Conservation (phyloP, 441 rosid genomes). For the Lepidium campestre region DNA sequence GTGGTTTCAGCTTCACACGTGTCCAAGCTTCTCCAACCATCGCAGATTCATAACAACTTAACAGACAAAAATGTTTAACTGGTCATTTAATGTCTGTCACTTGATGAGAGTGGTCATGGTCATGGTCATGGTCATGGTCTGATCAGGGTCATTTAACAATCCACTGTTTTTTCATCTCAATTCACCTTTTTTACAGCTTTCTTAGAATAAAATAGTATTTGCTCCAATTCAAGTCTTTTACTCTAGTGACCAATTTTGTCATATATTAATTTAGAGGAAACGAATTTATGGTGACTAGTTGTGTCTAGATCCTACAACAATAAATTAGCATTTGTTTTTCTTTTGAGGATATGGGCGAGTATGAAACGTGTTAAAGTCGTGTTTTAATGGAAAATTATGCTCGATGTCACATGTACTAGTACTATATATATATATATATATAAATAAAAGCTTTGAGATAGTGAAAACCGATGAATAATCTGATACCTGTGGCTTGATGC, state of each 20-base stretch:
- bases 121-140: constrained; percentile 5
- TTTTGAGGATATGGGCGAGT: neutral
- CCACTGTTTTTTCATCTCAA: neutral
- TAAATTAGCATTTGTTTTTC: neutral
- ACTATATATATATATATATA: too few relatives aligned
- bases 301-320: neutral
- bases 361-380: too few relatives aligned
- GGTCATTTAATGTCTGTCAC: constrained; percentile 12
- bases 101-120: constrained; percentile 12
- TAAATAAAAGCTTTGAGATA: too few relatives aligned
- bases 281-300: neutral
- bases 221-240: neutral
- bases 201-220: neutral
- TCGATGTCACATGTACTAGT: too few relatives aligned
- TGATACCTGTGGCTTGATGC: too few relatives aligned
- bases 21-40: constrained; percentile 4
- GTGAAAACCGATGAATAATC: too few relatives aligned
- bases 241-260: neutral
- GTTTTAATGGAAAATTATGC: too few relatives aligned
- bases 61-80: constrained; percentile 4
- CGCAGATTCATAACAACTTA: neutral
- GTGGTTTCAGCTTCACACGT: neutral
- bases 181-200: neutral
- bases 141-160: neutral
- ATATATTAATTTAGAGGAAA: neutral